Conservation (phyloP, 2,329 filamentous ascomycete species). For the Thelonectria rubi region DNA sequence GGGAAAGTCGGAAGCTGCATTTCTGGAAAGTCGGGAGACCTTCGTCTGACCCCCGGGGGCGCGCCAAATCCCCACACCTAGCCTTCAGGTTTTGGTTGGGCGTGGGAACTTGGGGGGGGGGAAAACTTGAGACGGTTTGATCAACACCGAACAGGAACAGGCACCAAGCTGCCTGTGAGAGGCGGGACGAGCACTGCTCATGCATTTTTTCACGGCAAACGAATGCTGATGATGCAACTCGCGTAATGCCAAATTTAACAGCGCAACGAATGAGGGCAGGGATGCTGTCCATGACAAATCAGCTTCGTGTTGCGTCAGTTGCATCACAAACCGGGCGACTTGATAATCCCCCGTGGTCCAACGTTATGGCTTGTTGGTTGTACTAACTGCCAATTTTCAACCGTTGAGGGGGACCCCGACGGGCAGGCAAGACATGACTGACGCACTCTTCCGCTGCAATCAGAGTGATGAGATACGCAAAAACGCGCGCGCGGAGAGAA, state of each 20-base stretch:
- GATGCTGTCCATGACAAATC: constrained; percentile 10
- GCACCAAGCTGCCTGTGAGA: no score
- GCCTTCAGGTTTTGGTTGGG: background rate
- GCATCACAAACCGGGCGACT: background rate
- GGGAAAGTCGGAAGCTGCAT: constrained; percentile 40
- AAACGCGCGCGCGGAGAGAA: background rate
- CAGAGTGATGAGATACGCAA: constrained; percentile 14
- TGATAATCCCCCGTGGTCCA: background rate
- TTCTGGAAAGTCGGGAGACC: constrained; percentile 38
- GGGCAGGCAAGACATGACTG: constrained; percentile 6
- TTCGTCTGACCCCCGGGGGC: constrained; percentile 34
- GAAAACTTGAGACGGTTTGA: no score
- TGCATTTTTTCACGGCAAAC: no score
- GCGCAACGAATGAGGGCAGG: background rate
- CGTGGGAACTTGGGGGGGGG: no score
- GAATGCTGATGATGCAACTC: no score
- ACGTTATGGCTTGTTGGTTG: background rate
- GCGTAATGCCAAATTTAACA: background rate
- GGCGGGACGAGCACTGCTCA: no score
- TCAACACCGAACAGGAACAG: no score
- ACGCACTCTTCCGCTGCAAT: constrained; percentile 6
- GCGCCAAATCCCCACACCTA: constrained; percentile 13
- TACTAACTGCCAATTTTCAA: no score
- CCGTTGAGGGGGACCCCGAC: constrained; percentile 10
- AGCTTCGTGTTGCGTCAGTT: background rate